Evolutionary conservation across 345 rosid species (phyloP).

Genomic region (Zanthoxylum bungeanum): DNA sequence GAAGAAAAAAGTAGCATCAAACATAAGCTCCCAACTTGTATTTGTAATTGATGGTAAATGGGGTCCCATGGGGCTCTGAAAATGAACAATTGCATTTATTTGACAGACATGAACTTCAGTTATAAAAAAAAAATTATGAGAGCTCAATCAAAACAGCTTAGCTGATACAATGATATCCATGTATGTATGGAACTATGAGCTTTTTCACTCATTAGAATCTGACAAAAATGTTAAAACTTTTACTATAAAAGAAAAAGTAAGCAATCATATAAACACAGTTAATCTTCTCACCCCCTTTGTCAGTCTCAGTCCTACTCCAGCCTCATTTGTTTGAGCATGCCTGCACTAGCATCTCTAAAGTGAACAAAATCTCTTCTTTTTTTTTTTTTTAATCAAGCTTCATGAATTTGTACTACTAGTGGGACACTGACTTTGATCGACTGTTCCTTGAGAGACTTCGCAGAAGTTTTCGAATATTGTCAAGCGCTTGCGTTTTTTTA

Average conservation of each 20-base stretch:
- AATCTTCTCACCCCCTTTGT: slow-evolving; percentile 14
- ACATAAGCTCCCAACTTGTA: slow-evolving; percentile 15
- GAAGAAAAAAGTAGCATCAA: slow-evolving; percentile 2
- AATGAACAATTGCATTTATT: slow-evolving; percentile 4
- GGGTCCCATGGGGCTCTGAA: slow-evolving; percentile 19
- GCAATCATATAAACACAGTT: slow-evolving; percentile 20
- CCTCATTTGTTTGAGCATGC: slow-evolving; percentile 13
- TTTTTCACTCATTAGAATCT: slow-evolving; percentile 27
- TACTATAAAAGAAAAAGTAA: slow-evolving; percentile 15
- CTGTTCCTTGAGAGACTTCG: slow-evolving; percentile 3
- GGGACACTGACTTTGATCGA: slow-evolving; percentile 11
- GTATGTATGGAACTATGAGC: slow-evolving; percentile 21
- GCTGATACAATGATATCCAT: slow-evolving; percentile 22
- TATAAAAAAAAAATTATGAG: slow-evolving; percentile 5
- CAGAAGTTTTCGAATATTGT: slow-evolving; percentile 7
- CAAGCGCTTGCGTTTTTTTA: not conserved
- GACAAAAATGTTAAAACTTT: slow-evolving; percentile 18
- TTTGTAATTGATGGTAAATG: slow-evolving; percentile 13
- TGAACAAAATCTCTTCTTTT: not conserved
- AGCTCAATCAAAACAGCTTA: slow-evolving; percentile 19
- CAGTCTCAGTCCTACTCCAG: slow-evolving; percentile 26
- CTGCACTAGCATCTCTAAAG: slow-evolving; percentile 8
- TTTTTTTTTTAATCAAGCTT: not conserved
- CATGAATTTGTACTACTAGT: slow-evolving; percentile 1
- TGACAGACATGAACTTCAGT: slow-evolving; percentile 28